A percentile compares a stretch with the other conserved stretches of the same genome.
Evolutionary conservation across 768 basidiomycete species (phyloP).

Genomic region (Piloderma croceum): DNA sequence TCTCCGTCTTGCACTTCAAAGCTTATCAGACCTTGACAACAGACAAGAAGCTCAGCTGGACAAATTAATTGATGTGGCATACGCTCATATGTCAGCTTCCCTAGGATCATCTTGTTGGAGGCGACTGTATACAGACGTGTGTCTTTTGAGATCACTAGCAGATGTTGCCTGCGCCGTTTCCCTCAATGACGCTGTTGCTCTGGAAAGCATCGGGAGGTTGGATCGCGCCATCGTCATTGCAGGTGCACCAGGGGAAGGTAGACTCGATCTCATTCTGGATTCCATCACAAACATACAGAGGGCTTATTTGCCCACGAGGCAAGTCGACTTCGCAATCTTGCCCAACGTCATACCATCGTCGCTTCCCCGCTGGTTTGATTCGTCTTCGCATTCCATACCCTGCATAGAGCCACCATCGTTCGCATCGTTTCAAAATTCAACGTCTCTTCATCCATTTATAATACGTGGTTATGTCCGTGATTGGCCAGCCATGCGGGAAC

Average conservation of each 20-base stretch:
- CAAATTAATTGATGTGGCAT: constrained; percentile 39
- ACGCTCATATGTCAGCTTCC: constrained; percentile 48
- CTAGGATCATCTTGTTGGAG: constrained; percentile 46
- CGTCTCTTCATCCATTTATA: constrained; percentile 62
- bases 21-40: no score
- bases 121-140: constrained; percentile 71
- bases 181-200: constrained; percentile 19
- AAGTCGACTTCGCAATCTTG: constrained; percentile 1
- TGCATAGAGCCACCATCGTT: constrained; percentile 53
- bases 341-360: constrained; percentile 1
- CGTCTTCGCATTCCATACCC: constrained; percentile 32
- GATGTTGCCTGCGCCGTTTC: constrained; percentile 9
- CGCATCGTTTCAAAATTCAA: constrained; percentile 41
- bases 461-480: constrained; percentile 52
- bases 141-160: constrained; percentile 50
- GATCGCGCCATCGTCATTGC: constrained; percentile 83
- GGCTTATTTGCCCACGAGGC: no score
- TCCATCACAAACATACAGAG: constrained; percentile 60
- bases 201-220: constrained; percentile 51
- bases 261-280: constrained; percentile 56
- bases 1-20: no score
- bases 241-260: constrained; percentile 60
- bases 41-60: no score
- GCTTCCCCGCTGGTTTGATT: constrained; percentile 4
- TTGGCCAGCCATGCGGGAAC: constrained; percentile 76